Evolutionary conservation across 2,329 filamentous ascomycete genomes (phyloP).

Genomic region (Botryotinia globosa): DNA sequence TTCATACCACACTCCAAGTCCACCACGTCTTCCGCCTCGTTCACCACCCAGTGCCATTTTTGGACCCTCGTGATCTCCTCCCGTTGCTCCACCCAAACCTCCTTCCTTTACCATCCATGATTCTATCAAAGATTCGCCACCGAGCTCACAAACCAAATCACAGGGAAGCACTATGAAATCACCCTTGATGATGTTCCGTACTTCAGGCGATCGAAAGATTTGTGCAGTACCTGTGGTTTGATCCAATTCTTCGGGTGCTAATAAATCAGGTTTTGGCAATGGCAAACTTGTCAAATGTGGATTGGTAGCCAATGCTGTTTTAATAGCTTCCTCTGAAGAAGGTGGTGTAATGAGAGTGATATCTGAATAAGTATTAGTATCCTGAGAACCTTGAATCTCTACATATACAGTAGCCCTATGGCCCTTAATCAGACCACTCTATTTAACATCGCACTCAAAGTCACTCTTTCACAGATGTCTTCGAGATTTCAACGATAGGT

Average conservation of each 20-base stretch:
- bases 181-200: constrained; percentile 71
- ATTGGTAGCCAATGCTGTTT: constrained; percentile 70
- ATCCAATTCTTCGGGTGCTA: constrained; percentile 73
- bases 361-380: constrained; percentile 43
- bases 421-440: neutral
- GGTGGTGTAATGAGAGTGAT: constrained; percentile 63
- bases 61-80: constrained; percentile 45
- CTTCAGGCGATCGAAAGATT: constrained; percentile 78
- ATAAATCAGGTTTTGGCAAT: constrained; percentile 67
- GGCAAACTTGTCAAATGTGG: constrained; percentile 74
- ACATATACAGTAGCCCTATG: neutral
- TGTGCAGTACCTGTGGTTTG: constrained; percentile 88
- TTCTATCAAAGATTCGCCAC: constrained; percentile 78
- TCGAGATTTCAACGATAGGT: neutral
- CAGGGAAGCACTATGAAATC: constrained; percentile 93
- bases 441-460: neutral
- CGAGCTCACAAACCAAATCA: constrained; percentile 87
- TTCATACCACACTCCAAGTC: constrained; percentile 86
- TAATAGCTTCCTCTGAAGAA: constrained; percentile 64
- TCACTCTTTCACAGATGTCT: neutral
- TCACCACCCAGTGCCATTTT: constrained; percentile 53
- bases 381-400: neutral
- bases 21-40: constrained; percentile 65
- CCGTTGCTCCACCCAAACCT: constrained; percentile 61
- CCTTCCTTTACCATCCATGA: constrained; percentile 87